phyloP scores from a whole-genome alignment of 495 filamentous ascomycete species.

The Lineolata rhizophorae region DNA sequence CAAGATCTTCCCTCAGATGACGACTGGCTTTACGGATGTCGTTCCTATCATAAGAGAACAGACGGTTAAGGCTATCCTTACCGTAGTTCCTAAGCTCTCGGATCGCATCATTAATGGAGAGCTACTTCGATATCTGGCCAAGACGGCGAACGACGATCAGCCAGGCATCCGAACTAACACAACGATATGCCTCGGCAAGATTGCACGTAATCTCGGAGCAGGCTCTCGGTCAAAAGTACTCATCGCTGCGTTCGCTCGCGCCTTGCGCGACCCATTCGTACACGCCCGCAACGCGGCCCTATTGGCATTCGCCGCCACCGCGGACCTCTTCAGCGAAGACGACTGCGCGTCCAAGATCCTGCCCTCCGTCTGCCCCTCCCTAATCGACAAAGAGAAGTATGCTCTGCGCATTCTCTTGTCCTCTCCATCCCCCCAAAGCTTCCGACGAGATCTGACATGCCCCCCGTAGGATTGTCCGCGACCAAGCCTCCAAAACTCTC shows the following conservation, averaged over 20 bases:
- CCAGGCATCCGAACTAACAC: conserved; percentile 96
- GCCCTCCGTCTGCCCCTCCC: conserved; percentile 57
- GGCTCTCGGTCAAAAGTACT: conserved; percentile 73
- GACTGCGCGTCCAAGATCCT: conserved; percentile 72
- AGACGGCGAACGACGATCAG: conserved; percentile 93
- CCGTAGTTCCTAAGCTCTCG: conserved; percentile 67
- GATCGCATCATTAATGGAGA: conserved; percentile 90
- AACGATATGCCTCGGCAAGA: conserved; percentile 89
- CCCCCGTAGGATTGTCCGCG: conserved; percentile 56
- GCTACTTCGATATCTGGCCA: conserved; percentile 71
- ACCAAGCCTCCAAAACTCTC: conserved; percentile 77
- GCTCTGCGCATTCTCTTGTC: conserved; percentile 2
- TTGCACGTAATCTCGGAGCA: conserved; percentile 66
- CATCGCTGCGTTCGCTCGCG: conserved; percentile 70
- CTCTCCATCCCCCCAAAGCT: conserved; percentile 1
- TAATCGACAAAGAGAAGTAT: conserved; percentile 75
- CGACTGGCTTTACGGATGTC: conserved; percentile 74
- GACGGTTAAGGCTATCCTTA: conserved; percentile 79
- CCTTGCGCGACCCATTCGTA: conserved; percentile 79
- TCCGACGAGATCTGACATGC: too few relatives aligned
- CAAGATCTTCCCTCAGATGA: conserved; percentile 90
- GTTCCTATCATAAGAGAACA: conserved; percentile 86
- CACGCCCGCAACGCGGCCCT: conserved; percentile 80
- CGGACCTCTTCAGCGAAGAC: conserved; percentile 70
- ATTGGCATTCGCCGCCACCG: conserved; percentile 63